phyloP scores from a whole-genome alignment of 2,329 filamentous ascomycete species.

The Verticillium nonalfalfae region DNA sequence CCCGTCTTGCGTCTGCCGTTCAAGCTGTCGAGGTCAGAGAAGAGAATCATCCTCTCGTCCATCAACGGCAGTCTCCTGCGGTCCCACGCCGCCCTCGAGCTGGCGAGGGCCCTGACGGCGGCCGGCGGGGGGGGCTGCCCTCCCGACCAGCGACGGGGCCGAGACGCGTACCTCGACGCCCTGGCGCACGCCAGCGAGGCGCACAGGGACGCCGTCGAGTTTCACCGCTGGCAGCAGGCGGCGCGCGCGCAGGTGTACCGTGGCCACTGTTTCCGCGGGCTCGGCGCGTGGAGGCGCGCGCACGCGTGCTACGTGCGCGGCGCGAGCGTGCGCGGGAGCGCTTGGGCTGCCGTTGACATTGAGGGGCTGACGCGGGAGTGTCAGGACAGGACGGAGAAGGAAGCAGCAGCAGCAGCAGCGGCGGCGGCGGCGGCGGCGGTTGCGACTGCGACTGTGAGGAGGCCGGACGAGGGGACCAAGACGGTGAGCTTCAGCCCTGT shows the following conservation, averaged over 20 bases:
- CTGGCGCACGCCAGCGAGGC: constrained; percentile 13
- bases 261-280: constrained; percentile 15
- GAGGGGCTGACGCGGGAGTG: constrained; percentile 7
- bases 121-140: not conserved
- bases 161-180: constrained; percentile 3
- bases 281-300: constrained; percentile 15
- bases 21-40: not conserved
- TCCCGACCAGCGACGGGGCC: not conserved
- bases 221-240: constrained; percentile 10
- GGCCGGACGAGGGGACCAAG: not conserved
- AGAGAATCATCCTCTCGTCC: not conserved
- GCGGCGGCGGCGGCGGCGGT: not conserved
- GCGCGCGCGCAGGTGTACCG: constrained; percentile 15
- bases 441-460: too few relatives aligned
- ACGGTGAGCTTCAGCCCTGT: not conserved
- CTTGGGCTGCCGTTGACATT: constrained; percentile 4
- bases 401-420: not conserved
- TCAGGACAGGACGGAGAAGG: constrained; percentile 2
- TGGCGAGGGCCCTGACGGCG: not conserved
- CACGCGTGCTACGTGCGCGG: constrained; percentile 14
- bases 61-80: not conserved
- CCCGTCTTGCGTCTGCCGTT: not conserved
- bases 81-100: not conserved
- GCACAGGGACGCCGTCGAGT: constrained; percentile 8
- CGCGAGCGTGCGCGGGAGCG: constrained; percentile 8